Evolutionary conservation across 1,284 basidiomycete species (phyloP), one percentile per base, ranked within the genome.

Genomic region (Ceratobasidium sp.): DNA sequence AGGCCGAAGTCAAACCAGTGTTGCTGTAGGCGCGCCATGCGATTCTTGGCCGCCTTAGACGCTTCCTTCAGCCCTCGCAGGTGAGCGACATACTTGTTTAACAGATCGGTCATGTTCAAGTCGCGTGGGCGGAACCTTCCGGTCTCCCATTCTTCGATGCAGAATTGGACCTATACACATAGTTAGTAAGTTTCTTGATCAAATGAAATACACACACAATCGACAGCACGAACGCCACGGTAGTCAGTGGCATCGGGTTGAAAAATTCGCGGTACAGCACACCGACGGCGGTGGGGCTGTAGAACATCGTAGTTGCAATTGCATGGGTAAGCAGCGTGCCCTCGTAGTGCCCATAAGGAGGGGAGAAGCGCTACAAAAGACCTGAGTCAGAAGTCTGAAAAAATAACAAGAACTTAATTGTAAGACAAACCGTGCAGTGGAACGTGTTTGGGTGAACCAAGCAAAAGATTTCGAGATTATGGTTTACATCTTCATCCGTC

Each of bases 271-370:
- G 59, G 37, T 37, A 34, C 29, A 32, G 13, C 11, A 62, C 59
- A 8, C 59, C 59, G 11, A 62, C 37, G 7, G 59, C 59, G 29
- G 29, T 34, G 1, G 59, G 29, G 13, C 59, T 40, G 29, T 34
- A 19, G 32, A 62, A 62, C n/a, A 62, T n/a, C 1, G 59, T 40
- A 34, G 32, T 34, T 1, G 32, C 59, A 19, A 62, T 62, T 11
- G 32, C 37, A 1, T 40, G 4, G 37, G 59, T 40, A 34, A 62
- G 2, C 3, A 62, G 22, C 13, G 34, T 15, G 59, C 11, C n/a
- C 37, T 62, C 59, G 13, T 62, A 62, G 37, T 62, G 59, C 19
- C 59, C 59, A 8, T n/a, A 56, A 15, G 54, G 54, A 56, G 54
- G 54, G 22, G 54, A 17, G 29, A n/a, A 56, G 9, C 22, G 11